phyloP scores from a whole-genome alignment of 306 rosid species.

The Corylus americana region DNA sequence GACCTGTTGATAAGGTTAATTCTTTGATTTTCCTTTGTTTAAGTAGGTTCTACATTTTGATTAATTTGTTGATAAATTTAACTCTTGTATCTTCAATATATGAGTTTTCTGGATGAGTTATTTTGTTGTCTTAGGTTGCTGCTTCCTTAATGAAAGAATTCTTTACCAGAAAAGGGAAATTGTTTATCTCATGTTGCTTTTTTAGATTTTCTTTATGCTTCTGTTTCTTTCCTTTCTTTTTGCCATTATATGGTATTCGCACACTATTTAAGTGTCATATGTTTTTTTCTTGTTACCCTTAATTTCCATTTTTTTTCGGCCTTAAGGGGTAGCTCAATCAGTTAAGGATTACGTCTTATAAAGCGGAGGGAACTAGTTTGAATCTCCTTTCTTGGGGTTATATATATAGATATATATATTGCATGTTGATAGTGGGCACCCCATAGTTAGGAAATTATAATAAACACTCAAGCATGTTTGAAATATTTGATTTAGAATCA shows the following conservation, averaged over 20 bases:
- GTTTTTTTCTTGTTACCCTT: not conserved
- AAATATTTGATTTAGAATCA: too few relatives aligned
- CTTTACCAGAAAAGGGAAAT: not conserved
- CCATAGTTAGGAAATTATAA: not conserved
- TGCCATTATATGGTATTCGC: not conserved
- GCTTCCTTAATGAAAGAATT: not conserved
- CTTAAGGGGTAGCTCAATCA: too few relatives aligned
- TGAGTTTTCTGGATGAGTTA: not conserved
- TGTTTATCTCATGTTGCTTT: not conserved
- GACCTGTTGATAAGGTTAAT: conserved; percentile 17
- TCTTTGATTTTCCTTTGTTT: not conserved
- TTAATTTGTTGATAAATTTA: not conserved
- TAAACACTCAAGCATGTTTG: too few relatives aligned
- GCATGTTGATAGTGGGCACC: not conserved
- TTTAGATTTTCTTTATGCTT: not conserved
- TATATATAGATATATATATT: too few relatives aligned
- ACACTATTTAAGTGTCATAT: not conserved
- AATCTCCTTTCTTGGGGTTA: too few relatives aligned
- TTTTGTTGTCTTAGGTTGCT: not conserved
- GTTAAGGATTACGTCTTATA: too few relatives aligned
- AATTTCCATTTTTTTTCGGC: not conserved
- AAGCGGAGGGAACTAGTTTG: too few relatives aligned
- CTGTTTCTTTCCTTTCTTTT: not conserved
- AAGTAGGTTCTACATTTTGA: conserved; percentile 5
- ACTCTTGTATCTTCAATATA: not conserved